A percentile compares a stretch with the other conserved stretches of the same genome.
Conservation (phyloP, 208 protist genomes). For the Leishmania gerbilli region DNA sequence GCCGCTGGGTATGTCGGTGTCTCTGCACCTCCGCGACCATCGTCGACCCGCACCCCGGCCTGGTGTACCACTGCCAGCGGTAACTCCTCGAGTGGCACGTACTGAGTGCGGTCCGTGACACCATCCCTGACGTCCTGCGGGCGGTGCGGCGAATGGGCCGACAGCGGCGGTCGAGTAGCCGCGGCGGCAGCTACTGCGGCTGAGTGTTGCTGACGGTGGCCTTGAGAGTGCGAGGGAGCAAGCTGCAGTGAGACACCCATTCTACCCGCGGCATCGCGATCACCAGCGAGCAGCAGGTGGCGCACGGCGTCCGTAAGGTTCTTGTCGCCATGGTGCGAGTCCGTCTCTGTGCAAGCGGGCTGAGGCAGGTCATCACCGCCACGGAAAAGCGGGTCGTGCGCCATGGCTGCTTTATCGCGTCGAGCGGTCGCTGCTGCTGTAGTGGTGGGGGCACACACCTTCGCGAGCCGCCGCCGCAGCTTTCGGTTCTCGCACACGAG, state of each 20-base stretch:
- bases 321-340: not conserved
- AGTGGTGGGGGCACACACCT: conserved; percentile 3
- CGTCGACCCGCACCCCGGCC: not conserved
- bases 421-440: not conserved
- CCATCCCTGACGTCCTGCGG: not conserved
- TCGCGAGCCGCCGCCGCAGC: conserved; percentile 29
- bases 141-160: conserved; percentile 7
- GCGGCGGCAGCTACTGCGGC: not conserved
- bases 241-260: not conserved
- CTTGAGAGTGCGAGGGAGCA: not conserved
- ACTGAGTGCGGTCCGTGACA: not conserved
- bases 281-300: conserved; percentile 2
- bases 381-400: not conserved
- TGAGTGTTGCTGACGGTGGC: not conserved
- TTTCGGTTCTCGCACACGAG: conserved; percentile 55
- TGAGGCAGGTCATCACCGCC: not conserved
- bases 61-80: not conserved
- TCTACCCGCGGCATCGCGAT: not conserved
- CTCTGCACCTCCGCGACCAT: not conserved
- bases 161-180: not conserved
- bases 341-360: not conserved
- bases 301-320: not conserved
- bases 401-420: not conserved
- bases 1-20: not conserved
- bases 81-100: conserved; percentile 12